Percentiles rank a stretch among this genome's conserved stretches.
These are phyloP conservation scores for Eimeria sp. DNA, from an alignment of 169 alveolate species.

Conservation along the genomic window DNA sequence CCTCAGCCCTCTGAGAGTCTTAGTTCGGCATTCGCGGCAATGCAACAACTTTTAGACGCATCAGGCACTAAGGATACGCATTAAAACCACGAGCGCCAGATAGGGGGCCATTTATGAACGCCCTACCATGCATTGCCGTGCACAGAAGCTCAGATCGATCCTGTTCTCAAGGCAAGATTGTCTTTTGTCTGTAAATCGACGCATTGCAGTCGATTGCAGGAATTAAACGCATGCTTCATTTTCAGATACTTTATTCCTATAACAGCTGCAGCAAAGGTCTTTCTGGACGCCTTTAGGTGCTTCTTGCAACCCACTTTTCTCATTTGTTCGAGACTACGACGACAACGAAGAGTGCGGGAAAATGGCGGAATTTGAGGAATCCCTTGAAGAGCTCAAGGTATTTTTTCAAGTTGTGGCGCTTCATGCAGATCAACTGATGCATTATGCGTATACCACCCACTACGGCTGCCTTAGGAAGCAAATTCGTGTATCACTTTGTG, in stretches of 20 bases:
- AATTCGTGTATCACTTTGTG: not conserved
- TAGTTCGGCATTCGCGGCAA: not conserved
- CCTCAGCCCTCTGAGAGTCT: not conserved
- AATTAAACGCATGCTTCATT: not conserved
- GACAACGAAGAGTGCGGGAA: constrained; percentile 3
- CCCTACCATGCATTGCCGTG: not conserved
- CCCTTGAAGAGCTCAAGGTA: constrained; percentile 81
- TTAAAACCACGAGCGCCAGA: not conserved
- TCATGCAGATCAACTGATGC: not conserved
- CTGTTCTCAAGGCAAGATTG: not conserved
- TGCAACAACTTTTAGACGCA: not conserved
- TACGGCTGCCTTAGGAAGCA: not conserved
- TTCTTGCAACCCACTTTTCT: not conserved
- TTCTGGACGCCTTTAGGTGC: not conserved
- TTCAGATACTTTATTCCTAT: not conserved
- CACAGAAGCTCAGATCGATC: not conserved
- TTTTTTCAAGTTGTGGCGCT: not conserved
- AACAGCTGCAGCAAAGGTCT: not conserved
- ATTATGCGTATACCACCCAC: not conserved
- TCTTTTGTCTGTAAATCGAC: not conserved
- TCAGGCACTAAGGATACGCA: not conserved
- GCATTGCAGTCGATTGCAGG: not conserved
- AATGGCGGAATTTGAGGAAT: constrained; percentile 83
- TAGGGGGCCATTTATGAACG: not conserved
- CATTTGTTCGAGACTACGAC: not conserved